These are phyloP conservation scores for Chlorencoelia australis DNA, from an alignment of 2,329 filamentous ascomycete species.

Conservation along the genomic window DNA sequence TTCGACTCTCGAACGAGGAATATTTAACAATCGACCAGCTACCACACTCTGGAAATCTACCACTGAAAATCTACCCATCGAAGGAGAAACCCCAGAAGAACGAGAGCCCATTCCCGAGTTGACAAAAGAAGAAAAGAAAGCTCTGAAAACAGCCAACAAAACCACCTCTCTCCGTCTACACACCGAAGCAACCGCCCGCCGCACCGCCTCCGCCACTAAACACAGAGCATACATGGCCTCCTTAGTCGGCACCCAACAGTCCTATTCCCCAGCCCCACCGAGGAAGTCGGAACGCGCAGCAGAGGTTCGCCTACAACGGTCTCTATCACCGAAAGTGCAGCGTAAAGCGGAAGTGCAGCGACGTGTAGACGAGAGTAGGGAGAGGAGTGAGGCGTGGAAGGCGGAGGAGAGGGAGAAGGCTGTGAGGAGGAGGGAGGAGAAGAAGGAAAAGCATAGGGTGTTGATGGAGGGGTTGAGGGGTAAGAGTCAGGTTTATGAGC, in stretches of 20 bases:
- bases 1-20: constrained; percentile 13
- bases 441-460: neutral
- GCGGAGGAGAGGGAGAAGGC: neutral
- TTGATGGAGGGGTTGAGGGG: constrained; percentile 1
- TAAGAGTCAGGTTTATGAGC: neutral
- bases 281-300: too few relatives aligned
- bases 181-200: neutral
- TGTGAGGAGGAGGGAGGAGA: neutral
- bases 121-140: constrained; percentile 1
- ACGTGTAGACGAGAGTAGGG: neutral
- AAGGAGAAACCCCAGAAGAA: neutral
- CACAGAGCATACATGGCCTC: neutral
- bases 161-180: neutral
- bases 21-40: neutral
- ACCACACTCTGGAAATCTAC: neutral
- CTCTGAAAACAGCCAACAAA: neutral
- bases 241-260: neutral
- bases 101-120: neutral
- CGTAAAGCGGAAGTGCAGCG: too few relatives aligned
- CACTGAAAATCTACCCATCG: neutral
- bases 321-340: too few relatives aligned
- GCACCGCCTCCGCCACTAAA: neutral
- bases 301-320: too few relatives aligned
- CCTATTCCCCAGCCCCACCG: neutral
- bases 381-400: neutral